Percentiles rank a stretch among this genome's conserved stretches.
These are phyloP conservation scores for Fusarium sp. DNA, from an alignment of 2,329 filamentous ascomycete species.

Conservation along the genomic window DNA sequence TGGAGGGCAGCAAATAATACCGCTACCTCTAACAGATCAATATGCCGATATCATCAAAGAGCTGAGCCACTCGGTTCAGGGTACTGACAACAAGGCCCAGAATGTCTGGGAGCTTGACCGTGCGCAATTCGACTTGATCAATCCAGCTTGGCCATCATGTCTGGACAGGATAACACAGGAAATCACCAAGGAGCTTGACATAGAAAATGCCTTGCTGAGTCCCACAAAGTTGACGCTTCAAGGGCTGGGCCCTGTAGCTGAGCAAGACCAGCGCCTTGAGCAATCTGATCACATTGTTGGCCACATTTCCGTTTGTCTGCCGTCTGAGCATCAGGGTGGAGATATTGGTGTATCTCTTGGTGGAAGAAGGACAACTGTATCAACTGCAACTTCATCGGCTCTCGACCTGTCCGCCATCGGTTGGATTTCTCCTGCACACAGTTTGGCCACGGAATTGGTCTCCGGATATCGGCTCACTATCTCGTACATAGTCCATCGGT, in stretches of 20 bases:
- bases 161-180: not conserved
- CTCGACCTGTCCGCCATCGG: slow-evolving; percentile 17
- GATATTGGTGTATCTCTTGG: slow-evolving; percentile 15
- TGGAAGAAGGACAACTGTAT: not conserved
- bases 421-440: slow-evolving; percentile 6
- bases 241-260: not conserved
- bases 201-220: not conserved
- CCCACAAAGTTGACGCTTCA: slow-evolving; percentile 10
- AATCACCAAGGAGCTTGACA: not conserved
- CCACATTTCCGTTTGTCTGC: slow-evolving; percentile 15
- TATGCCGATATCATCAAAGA: slow-evolving; percentile 11
- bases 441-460: not conserved
- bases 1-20: not conserved
- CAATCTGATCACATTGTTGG: not conserved
- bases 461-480: slow-evolving; percentile 21
- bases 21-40: slow-evolving; percentile 15
- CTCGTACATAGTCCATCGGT: slow-evolving; percentile 10
- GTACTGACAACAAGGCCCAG: not conserved
- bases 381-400: slow-evolving; percentile 1
- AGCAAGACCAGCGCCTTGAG: not conserved
- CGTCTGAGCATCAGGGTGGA: slow-evolving; percentile 17
- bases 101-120: slow-evolving; percentile 22
- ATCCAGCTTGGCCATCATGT: slow-evolving; percentile 13
- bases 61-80: not conserved
- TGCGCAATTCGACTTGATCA: slow-evolving; percentile 17